Evolutionary conservation across 2,329 filamentous ascomycete species (phyloP), one percentile per base, ranked within the genome.

Genomic region (Neofusicoccum cordaticola): DNA sequence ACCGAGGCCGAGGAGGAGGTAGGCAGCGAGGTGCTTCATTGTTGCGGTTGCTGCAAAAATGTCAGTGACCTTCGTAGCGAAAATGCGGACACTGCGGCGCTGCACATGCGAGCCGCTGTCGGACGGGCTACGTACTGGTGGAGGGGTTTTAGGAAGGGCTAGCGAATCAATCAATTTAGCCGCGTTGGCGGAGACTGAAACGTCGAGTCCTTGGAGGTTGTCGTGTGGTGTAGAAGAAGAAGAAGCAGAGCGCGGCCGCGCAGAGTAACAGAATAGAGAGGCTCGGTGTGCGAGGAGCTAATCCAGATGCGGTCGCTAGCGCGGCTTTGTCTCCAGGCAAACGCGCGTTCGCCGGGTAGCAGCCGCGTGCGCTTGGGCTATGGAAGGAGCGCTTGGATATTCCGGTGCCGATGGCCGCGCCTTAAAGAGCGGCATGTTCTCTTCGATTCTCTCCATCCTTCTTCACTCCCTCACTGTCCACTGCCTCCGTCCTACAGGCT

Each of bases 91-190:
- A 22, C 17, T 27, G 34, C 47, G 39, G 41, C 57, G 44, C 51
- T 34, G 31, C 44, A 31, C 56, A 42, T 27, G 17, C 15, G 22
- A 39, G 27, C 34, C 13, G 63, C 35, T 48, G 52, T 39, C 35
- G 27, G 71, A n/a, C 5, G 39, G n/a, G 27, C 13, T 12, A 31
- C 63, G 63, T 67, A 73, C 69, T 68, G 66, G 70, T 67, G 47
- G 47, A 65, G 63, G 57, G 42, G 48, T 51, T 58, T 37, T 22
- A 7, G 34, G 48, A 70, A 73, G 88, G 93, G 93, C 90, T 90
- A 85, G 91, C 93, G 90, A 90, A 85, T 93, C 94, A 98, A 98
- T 98, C 94, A 88, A 90, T 96, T 98, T 96, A 97, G 97, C 94
- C 94, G 93, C 91, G 81, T 91, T 89, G 86, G 90, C 93, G 94